Evolutionary conservation across 2,329 filamentous ascomycete genomes (phyloP).

Genomic region (Claviceps humidiphila): DNA sequence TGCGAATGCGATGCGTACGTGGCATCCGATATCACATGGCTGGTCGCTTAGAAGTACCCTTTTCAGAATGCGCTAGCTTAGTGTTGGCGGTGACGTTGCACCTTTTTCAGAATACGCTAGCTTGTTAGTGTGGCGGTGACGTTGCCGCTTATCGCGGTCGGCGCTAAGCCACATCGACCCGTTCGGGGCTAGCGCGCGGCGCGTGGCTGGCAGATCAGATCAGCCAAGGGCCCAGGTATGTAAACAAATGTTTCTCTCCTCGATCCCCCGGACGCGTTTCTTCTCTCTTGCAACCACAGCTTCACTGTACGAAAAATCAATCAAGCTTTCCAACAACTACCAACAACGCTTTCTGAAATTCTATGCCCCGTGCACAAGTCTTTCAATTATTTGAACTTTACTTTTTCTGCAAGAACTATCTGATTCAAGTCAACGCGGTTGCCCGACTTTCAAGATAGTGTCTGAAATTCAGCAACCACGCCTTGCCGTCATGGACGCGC

Average conservation of each 20-base stretch:
- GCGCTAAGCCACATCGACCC: neutral
- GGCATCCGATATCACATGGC: no score
- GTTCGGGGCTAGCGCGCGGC: conserved; percentile 1
- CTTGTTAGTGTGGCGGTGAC: neutral
- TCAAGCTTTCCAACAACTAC: neutral
- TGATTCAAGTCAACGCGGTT: conserved; percentile 3
- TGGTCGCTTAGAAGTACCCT: no score
- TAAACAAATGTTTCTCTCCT: conserved; percentile 4
- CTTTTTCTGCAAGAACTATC: conserved; percentile 2
- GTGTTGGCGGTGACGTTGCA: neutral
- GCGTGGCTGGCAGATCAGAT: neutral
- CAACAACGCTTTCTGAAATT: conserved; percentile 1
- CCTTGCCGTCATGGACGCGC: conserved; percentile 9
- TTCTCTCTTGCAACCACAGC: neutral
- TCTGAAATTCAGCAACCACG: conserved; percentile 4
- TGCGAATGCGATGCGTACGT: no score
- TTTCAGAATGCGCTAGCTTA: neutral
- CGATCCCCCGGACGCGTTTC: neutral
- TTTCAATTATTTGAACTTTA: neutral
- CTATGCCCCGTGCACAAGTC: conserved; percentile 4
- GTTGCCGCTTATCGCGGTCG: neutral
- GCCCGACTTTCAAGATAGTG: conserved; percentile 3
- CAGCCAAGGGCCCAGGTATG: neutral
- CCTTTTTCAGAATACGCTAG: neutral
- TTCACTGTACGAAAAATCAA: conserved; percentile 2